phyloP scores from a whole-genome alignment of 768 basidiomycete species.

The Phylloporus sp. region DNA sequence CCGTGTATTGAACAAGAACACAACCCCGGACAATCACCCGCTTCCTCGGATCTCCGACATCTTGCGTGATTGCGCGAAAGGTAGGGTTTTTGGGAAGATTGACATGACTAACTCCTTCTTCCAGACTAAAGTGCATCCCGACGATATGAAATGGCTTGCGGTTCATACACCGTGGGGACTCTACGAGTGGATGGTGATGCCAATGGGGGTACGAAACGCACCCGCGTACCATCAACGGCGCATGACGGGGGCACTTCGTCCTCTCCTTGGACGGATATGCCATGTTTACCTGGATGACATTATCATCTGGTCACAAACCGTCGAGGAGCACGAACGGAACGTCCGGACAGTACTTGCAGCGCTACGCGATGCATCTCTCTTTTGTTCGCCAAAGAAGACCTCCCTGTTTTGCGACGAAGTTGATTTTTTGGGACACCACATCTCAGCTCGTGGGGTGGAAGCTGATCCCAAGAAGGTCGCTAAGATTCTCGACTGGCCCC shows the following conservation, averaged over 20 bases:
- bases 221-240: neutral
- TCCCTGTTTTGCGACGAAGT: neutral
- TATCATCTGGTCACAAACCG: neutral
- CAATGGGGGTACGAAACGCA: neutral
- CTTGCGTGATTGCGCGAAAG: neutral
- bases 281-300: neutral
- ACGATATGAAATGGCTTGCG: slow-evolving; percentile 32
- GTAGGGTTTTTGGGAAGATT: neutral
- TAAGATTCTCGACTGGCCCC: neutral
- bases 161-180: slow-evolving; percentile 37
- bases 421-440: neutral
- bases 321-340: neutral
- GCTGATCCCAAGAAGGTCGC: neutral
- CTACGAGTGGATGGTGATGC: slow-evolving; percentile 33
- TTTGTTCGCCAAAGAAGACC: neutral
- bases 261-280: neutral
- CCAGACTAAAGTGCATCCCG: slow-evolving; percentile 32
- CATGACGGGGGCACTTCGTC: neutral
- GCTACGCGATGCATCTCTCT: neutral
- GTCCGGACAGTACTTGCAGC: neutral
- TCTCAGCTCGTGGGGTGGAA: neutral
- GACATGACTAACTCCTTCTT: slow-evolving; percentile 43
- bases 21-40: neutral
- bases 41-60: neutral
- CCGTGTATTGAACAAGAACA: neutral